Base-by-base conservation (phyloP, 257 asterid genomes). In the Dorcoceras hygrometricum region DNA sequence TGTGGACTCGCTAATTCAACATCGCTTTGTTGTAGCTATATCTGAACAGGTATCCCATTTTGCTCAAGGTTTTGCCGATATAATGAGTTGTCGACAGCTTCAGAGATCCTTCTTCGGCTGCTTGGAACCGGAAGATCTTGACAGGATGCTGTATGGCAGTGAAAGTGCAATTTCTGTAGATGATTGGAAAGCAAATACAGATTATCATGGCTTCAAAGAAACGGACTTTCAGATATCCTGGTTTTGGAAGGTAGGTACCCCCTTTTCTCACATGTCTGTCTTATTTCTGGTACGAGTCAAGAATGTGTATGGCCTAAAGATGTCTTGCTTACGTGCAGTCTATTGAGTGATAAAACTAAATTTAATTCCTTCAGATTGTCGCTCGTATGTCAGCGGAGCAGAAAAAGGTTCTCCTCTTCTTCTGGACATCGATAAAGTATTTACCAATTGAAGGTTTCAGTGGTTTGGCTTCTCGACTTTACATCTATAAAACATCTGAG, bases 141-240 rank as follows among this genome's bases (percentile, higher is more conserved):
- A 94, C 73, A 59, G 76, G 83, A 88, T 94, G 88, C 83, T 94
- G 29, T 82, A 78, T 68, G 99, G 99, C 46, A 87, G 92, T 72
- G 96, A 89, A 74, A 83, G 66, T 67, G 83, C 78, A 67, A 83
- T 94, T 71, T 88, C 95, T 60, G 83, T 87, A 25, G 96, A 90
- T 78, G 99, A 90, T 75, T 94, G 99, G 98, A 94, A 70, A 75
- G 89, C 91, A 57, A 95, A 94, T 78, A 89, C 98, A 2, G 88
- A 89, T 27, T 94, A 84, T 75, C 77, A 77, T 65, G 98, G 98
- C 76, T 91, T 81, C 73, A 74, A 79, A 57, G 87, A 85, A 73
- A 85, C 83, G 5, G 96, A 94, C 75, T 77, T 77, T 56, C 96
- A 87, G 84, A 88, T 94, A 76, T 66, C 81, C 65, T 90, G 98